Evolutionary conservation across 345 rosid genomes (phyloP), one percentile per base, ranked within the genome.

Genomic region (Aethionema arabicum): DNA sequence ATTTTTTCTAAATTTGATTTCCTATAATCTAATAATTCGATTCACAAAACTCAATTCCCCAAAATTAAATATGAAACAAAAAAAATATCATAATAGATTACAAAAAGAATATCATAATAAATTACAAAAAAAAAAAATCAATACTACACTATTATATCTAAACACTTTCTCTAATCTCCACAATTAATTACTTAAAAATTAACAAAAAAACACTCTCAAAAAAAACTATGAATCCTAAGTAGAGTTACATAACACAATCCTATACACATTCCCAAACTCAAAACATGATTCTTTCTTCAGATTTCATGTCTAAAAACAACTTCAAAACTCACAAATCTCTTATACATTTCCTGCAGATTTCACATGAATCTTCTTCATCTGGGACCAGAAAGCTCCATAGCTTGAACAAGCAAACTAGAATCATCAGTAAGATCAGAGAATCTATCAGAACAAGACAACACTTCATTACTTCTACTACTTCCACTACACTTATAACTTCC

Each of bases 331-430:
- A 42, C 4, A 56, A 16, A 42, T 49, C 11, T 56, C 8, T 40
- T 51, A 55, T 47, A 35, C 27, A 7, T 39, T 42, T 46, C 33
- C 52, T 56, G 55, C 30, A 56, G 46, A 40, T 36, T 46, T 4
- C 4, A 11, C 33, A 30, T 38, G 11, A 47, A 6, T 11, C 31
- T 31, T 31, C 7, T 59, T 92, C 83, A 92, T 80, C 99, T 84
- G 14, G 99, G 99, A 30, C 99, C 97, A 15, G 99, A 92, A 42
- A 92, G 95, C 70, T 92, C 99, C 96, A 92, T 92, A 52, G 99
- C 99, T 77, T 92, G 97, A 62, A 72, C 96, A 57, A 92, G 83
- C 66, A 89, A 73, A 33, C 85, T 82, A 48, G 99, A 92, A 82
- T 92, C 99, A 41, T 89, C 97, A 4, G 96, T 92, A 72, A 92